These are phyloP conservation scores for Diaporthe sp. DNA, from an alignment of 2,329 filamentous ascomycete species.

Conservation along the genomic window DNA sequence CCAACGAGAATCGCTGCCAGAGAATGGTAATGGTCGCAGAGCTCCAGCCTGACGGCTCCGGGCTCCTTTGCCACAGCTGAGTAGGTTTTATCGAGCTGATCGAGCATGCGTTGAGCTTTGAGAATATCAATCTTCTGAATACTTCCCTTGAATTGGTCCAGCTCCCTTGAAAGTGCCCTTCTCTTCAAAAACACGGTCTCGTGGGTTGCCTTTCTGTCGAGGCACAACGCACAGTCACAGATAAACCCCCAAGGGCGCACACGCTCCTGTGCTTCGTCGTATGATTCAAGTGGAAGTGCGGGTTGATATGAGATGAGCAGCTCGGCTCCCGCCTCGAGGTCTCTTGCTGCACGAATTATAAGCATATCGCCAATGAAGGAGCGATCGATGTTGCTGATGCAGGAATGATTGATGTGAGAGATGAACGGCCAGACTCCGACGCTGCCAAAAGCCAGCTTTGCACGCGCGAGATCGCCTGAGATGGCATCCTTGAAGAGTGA, in stretches of 20 bases:
- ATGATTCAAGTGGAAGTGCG: accelerated
- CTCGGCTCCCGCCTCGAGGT: background rate
- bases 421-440: background rate
- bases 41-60: background rate
- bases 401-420: background rate
- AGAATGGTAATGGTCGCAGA: background rate
- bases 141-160: background rate
- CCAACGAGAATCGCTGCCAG: accelerated
- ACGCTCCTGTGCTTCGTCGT: background rate
- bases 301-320: background rate
- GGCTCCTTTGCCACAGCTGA: background rate
- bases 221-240: background rate
- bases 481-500: background rate
- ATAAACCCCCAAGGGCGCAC: background rate
- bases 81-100: background rate
- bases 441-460: background rate
- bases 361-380: background rate
- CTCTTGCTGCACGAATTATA: background rate
- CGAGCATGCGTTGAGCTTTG: accelerated
- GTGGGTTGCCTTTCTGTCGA: background rate
- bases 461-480: too few species aligned
- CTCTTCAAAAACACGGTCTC: background rate
- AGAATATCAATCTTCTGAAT: background rate
- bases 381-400: background rate
- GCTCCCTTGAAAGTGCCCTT: accelerated